phyloP scores from a whole-genome alignment of 73 alveolate genomes.

The Stentor roeselii region DNA sequence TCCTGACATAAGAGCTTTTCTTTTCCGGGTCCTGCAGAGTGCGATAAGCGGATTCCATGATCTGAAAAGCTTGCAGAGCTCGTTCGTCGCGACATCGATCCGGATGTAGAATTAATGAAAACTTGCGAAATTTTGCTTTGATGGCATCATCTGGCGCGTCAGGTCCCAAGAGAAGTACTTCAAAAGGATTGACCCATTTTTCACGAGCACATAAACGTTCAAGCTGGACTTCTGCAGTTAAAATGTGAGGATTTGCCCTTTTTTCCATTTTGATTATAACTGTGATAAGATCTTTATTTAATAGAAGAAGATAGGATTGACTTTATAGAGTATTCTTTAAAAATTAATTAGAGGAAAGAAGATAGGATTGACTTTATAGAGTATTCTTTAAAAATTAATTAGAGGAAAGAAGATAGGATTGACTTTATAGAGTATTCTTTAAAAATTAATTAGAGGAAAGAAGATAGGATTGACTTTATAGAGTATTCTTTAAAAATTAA shows the following conservation, averaged over 20 bases:
- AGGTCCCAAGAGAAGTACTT: constrained; percentile 75
- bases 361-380: no score
- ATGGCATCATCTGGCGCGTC: constrained; percentile 91
- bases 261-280: no score
- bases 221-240: constrained; percentile 49
- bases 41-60: constrained; percentile 84
- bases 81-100: constrained; percentile 87
- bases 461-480: no score
- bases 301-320: background rate
- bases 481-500: no score
- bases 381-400: no score
- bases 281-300: no score
- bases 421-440: no score
- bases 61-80: constrained; percentile 84
- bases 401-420: no score
- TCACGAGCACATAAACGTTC: constrained; percentile 45
- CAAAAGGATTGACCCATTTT: constrained; percentile 86
- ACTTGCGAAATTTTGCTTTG: constrained; percentile 71
- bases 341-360: no score
- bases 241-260: constrained; percentile 40
- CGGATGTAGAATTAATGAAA: constrained; percentile 87
- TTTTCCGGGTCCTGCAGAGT: constrained; percentile 83
- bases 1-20: constrained; percentile 70
- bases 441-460: no score
- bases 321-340: no score